These are phyloP conservation scores for Aurinia saxatilis DNA, from an alignment of 345 rosid genomes.

Conservation along the genomic window DNA sequence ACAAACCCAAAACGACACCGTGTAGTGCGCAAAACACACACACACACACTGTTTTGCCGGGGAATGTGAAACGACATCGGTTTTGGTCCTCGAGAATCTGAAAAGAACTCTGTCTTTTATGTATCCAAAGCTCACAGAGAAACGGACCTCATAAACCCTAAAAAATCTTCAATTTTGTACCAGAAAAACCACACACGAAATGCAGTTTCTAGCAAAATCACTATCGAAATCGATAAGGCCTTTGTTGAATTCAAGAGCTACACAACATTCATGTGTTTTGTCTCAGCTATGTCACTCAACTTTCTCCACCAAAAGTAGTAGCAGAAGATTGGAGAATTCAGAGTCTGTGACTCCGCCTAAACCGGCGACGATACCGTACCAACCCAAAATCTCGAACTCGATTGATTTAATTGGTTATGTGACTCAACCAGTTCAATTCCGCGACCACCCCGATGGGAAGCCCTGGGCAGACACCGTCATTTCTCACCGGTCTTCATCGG, in stretches of 20 bases:
- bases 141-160: slow-evolving; percentile 19
- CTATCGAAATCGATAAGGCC: slow-evolving; percentile 10
- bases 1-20: not conserved
- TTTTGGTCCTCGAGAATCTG: not conserved
- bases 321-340: no score
- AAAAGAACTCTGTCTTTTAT: not conserved
- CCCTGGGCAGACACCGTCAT: slow-evolving; percentile 55
- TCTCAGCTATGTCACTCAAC: slow-evolving; percentile 10
- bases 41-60: not conserved
- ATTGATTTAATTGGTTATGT: slow-evolving; percentile 45
- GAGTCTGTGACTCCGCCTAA: no score
- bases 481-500: slow-evolving; percentile 30
- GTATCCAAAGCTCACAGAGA: not conserved
- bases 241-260: not conserved
- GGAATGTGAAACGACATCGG: not conserved
- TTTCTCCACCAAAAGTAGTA: not conserved
- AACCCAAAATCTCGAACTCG: slow-evolving; percentile 54
- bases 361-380: slow-evolving; percentile 57
- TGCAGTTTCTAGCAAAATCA: slow-evolving; percentile 25
- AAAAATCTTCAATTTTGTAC: not conserved
- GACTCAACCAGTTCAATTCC: slow-evolving; percentile 35
- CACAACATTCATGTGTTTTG: slow-evolving; percentile 8
- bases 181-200: not conserved
- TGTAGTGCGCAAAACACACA: no score
- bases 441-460: slow-evolving; percentile 37